Base-by-base conservation (phyloP, 257 asterid species). In the Nicotiana sylvestris region DNA sequence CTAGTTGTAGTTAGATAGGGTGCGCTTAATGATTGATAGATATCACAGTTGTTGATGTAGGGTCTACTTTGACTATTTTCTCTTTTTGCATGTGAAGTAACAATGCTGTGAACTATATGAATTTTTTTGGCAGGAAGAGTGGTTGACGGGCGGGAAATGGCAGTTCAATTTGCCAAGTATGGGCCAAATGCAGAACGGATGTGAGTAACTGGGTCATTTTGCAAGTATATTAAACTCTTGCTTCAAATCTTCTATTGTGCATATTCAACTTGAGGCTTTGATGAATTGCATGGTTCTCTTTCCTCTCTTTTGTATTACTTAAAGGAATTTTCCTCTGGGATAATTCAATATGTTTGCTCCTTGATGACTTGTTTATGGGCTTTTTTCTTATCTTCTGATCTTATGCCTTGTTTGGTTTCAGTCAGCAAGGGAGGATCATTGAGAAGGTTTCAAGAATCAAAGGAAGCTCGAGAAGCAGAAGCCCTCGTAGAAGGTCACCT, bases 181-280 rank as follows among this genome's bases (percentile, higher is more conserved):
- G 98, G 99, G 18, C 99, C 98, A 21, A 94, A 93, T 88, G 99
- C 99, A 16, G 99, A 94, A 84, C 84, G 92, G 83, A 96, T 96
- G 99, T 96, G 84, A 85, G 97, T 87, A 25, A 49, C 39, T 25
- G 39, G 80, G 30, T 21, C 37, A 13, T 25, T 66, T 49, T 74
- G 80, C 43, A 6, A 49, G 62, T 27, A 49, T 27, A 51, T 49
- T 15, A 51, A 25, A 18, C 2, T 2, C 16, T 21, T 51, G 29
- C 9, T 27, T 51, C 79, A 10, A 39, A 39, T 70, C 0, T 46
- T 39, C 77, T 37, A 43, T 25, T 51, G 80, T 8, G 80, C 80
- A 49, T 51, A 76, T 74, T 49, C 60, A 21, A 12, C 58, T 11
- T 58, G 60, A 12, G 37, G 13, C 35, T 72, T 43, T 17, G 43